Base-by-base conservation (phyloP, 805 yeast genomes). In the Candida xyloterini region DNA sequence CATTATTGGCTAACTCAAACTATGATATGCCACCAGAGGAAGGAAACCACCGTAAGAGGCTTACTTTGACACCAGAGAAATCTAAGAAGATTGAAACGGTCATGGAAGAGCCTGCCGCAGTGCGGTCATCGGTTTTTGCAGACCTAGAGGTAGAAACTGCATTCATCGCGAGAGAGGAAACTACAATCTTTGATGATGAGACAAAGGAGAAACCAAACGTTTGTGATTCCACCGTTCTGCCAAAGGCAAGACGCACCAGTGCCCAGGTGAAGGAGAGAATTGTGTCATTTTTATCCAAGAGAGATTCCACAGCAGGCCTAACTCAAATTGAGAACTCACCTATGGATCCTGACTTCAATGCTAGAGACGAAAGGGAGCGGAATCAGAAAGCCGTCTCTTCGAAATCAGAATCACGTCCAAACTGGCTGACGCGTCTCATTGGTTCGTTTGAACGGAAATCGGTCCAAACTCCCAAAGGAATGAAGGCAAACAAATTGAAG, bases 31-130 rank as follows among this genome's bases (percentile, higher is more conserved):
- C 55, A 10, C 42, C 47, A 5, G 51, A 47, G 20, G 56, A 51
- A 7, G 53, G 32, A 8, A 23, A 22, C n/a, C 42, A 43, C 8
- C 27, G 35, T 20, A 52, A 52, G 28, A 40, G 47, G 29, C 45
- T 57, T 33, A 53, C 46, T 40, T 28, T 57, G 37, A 56, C 62
- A 10, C 60, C 59, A 2, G 58, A 52, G 30, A 57, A 55, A 40
- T 45, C 46, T 24, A 44, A 30, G 14, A 29, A 33, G 15, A 15
- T 30, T 21, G 36, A 21, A 14, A 28, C 34, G 15, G 28, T 28
- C 14, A 13, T 22, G n/a, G 30, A 40, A 15, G 29, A 43, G 28
- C 23, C 36, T n/a, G 30, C 39, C 10, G 38, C 51, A 25, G 28
- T 33, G 7, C 25, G 42, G 11, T 16, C 30, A 2, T 56, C 62